Base-by-base conservation (phyloP, 768 basidiomycete genomes). In the Trametes sanguinea region DNA sequence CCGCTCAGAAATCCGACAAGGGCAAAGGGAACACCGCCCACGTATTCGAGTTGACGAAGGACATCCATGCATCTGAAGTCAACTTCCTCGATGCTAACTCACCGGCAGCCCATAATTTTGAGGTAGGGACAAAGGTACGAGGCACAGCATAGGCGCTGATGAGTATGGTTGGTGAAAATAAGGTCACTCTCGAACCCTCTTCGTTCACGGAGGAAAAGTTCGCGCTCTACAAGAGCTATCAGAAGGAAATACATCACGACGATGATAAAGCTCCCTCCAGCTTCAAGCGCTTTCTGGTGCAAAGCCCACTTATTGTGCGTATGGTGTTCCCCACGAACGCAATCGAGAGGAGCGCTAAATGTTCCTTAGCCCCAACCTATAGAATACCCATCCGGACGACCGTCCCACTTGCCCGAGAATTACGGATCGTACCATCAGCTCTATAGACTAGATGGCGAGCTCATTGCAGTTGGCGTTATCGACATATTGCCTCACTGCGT, bases 381-480 rank as follows among this genome's bases (percentile, higher is more conserved):
- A 66, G 80, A 79, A 14, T 94, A 90, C 71, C 59, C 75, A 5
- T 73, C 69, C 1, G 53, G 72, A 0, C 81, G 80, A 0, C 84
- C 86, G 16, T 59, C 62, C 2, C 81, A 88, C 68, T 79, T 96
- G 9, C 94, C 95, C 0, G 69, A 62, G n/a, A 75, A 83, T 14
- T 98, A 94, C 73, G 96, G 96, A n/a, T 89, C 92, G 27, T 92
- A 94, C 73, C 96, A 98, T 69, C 94, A 94, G 67, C 76, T 94
- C 46, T 97, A 96, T 71, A 82, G 85, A 62, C 72, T 98, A 29
- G 90, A 98, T 67, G 91, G 86, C 3, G 73, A 86, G 70, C 79
- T 98, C 10, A 82, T 97, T 53, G 97, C 92, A 0, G 79, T 98
- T 70, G 88, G 85, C 5, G 92, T 98, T 32, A 77, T 98, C 57